These are phyloP conservation scores for Wickerhamomyces bovis DNA, from an alignment of 805 yeast genomes.

Conservation along the genomic window DNA sequence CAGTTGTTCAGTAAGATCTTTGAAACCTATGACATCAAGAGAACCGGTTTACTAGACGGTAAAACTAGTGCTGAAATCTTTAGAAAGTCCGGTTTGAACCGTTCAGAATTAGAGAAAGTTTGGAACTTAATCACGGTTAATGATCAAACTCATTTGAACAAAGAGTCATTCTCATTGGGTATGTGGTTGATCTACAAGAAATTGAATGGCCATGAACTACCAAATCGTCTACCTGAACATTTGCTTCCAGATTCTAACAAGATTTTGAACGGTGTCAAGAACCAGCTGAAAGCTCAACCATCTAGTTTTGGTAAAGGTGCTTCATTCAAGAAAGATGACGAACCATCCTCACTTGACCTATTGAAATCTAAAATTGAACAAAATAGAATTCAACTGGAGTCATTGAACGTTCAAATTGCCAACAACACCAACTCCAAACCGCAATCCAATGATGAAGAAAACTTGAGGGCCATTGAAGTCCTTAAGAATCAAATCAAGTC, in stretches of 20 bases:
- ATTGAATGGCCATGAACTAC: slow-evolving; percentile 83
- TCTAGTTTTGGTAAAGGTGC: slow-evolving; percentile 27
- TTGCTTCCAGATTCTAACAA: slow-evolving; percentile 82
- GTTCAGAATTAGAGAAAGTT: slow-evolving; percentile 81
- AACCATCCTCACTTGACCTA: slow-evolving; percentile 33
- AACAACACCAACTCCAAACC: background rate
- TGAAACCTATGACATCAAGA: slow-evolving; percentile 73
- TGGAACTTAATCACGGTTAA: slow-evolving; percentile 87
- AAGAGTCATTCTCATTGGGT: slow-evolving; percentile 91
- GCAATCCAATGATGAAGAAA: slow-evolving; percentile 30
- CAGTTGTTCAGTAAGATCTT: slow-evolving; percentile 81
- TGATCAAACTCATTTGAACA: slow-evolving; percentile 76
- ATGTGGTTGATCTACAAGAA: slow-evolving; percentile 94
- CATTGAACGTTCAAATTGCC: slow-evolving; percentile 46
- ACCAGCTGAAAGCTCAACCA: slow-evolving; percentile 27
- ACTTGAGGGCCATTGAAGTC: slow-evolving; percentile 52
- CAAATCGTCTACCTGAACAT: slow-evolving; percentile 78
- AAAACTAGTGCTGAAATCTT: slow-evolving; percentile 79
- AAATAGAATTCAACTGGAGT: slow-evolving; percentile 63
- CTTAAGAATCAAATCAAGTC: slow-evolving; percentile 54
- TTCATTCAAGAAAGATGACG: slow-evolving; percentile 48
- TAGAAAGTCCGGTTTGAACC: slow-evolving; percentile 82
- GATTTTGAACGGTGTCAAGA: slow-evolving; percentile 68
- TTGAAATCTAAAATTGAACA: slow-evolving; percentile 65
- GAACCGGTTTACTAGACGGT: slow-evolving; percentile 70